Conservation (phyloP, 2,329 filamentous ascomycete genomes). For the Sporothrix pallida region DNA sequence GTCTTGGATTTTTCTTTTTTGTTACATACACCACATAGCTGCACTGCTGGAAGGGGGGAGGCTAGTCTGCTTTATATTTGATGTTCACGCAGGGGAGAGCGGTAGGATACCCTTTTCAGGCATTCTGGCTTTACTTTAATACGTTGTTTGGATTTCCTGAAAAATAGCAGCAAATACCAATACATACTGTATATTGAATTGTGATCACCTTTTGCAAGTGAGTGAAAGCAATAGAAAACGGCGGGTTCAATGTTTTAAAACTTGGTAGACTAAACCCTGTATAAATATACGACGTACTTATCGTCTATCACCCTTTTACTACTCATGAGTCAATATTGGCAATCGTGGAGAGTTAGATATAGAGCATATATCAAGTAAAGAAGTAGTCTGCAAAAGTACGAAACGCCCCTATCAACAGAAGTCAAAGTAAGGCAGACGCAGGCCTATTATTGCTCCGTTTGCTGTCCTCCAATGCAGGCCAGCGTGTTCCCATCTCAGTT, state of each 20-base stretch:
- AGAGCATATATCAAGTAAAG: background rate
- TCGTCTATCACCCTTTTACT: background rate
- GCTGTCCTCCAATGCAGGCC: background rate
- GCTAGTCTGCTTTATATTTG: slow-evolving; percentile 12
- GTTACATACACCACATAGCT: slow-evolving; percentile 22
- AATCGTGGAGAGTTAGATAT: slow-evolving; percentile 26
- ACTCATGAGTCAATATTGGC: background rate
- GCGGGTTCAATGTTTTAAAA: too few relatives aligned
- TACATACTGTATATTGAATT: background rate
- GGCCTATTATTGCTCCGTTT: background rate
- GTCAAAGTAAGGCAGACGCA: background rate
- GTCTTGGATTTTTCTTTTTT: background rate
- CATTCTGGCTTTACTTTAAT: slow-evolving; percentile 27
- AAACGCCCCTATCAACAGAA: slow-evolving; percentile 8
- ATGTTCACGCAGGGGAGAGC: background rate
- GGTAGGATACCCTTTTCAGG: slow-evolving; percentile 27
- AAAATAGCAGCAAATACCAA: slow-evolving; percentile 3
- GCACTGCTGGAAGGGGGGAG: slow-evolving; percentile 17
- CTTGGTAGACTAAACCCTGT: too few relatives aligned
- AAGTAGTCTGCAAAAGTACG: slow-evolving; percentile 10
- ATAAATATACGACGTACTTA: background rate
- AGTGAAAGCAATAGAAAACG: too few relatives aligned
- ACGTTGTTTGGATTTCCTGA: background rate
- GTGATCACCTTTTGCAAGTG: too few relatives aligned
- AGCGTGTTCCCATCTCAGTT: background rate